Conservation (phyloP, 2,329 filamentous ascomycete genomes). For the Colletotrichum karsti region DNA sequence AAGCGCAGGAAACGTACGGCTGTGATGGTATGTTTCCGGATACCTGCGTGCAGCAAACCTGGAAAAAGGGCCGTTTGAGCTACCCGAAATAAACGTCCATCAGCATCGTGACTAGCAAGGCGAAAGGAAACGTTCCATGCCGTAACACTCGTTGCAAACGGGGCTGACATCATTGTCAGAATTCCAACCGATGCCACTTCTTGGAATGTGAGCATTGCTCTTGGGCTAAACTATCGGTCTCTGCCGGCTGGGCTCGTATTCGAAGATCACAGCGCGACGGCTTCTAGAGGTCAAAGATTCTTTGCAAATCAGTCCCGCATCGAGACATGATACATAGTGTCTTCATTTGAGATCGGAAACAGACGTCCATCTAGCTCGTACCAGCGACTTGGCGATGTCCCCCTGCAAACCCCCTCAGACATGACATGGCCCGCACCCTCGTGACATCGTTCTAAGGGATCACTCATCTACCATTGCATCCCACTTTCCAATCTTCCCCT, state of each 20-base stretch:
- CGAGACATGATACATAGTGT: neutral
- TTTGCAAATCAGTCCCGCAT: neutral
- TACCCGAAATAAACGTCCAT: neutral
- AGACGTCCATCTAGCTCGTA: neutral
- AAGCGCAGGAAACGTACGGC: neutral
- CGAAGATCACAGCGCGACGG: neutral
- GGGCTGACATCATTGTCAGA: neutral
- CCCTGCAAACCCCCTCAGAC: neutral
- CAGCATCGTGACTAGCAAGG: neutral
- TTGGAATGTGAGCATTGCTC: neutral
- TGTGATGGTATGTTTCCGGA: neutral
- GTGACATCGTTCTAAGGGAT: neutral
- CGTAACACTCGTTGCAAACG: neutral
- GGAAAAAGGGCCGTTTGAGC: neutral
- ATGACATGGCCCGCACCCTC: neutral
- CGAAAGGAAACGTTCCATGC: neutral
- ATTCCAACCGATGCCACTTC: neutral
- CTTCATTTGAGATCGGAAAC: neutral
- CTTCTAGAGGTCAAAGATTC: neutral
- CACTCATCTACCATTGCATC: neutral
- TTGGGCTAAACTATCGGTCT: neutral
- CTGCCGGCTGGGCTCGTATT: neutral
- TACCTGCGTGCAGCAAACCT: neutral
- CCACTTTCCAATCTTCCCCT: neutral
- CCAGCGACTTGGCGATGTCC: constrained; percentile 2